These are phyloP conservation scores for Myxozyma monticola DNA, from an alignment of 805 yeast species.

Conservation along the genomic window DNA sequence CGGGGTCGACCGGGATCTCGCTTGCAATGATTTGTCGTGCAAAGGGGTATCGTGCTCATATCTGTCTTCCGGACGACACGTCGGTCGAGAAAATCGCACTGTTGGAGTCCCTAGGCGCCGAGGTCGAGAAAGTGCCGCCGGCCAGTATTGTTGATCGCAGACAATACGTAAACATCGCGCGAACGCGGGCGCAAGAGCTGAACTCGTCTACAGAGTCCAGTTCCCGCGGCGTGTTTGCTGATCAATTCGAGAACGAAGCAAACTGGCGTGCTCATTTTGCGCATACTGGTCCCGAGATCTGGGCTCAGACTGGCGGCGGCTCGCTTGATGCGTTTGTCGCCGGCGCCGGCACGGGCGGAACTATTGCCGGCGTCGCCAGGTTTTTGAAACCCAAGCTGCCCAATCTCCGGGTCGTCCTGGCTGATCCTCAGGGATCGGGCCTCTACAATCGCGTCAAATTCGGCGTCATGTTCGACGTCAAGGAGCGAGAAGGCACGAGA, in stretches of 20 bases:
- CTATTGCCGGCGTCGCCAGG: conserved; percentile 86
- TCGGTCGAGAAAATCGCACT: conserved; percentile 77
- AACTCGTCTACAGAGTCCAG: conserved; percentile 38
- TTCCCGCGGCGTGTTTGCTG: conserved; percentile 76
- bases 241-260: conserved; percentile 90
- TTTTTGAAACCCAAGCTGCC: conserved; percentile 59
- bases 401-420: conserved; percentile 57
- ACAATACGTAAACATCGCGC: conserved; percentile 89
- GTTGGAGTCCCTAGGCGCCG: conserved; percentile 74
- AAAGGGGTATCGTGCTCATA: conserved; percentile 84
- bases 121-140: conserved; percentile 81
- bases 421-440: conserved; percentile 97
- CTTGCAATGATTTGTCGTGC: conserved; percentile 88
- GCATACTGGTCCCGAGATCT: conserved; percentile 94
- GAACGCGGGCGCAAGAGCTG: conserved; percentile 58
- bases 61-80: conserved; percentile 94
- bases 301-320: conserved; percentile 64
- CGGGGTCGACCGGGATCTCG: conserved; percentile 96
- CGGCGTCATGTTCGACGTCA: conserved; percentile 91
- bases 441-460: conserved; percentile 76
- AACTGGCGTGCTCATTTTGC: conserved; percentile 84
- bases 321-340: conserved; percentile 73
- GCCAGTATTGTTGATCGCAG: conserved; percentile 92
- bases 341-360: conserved; percentile 97
- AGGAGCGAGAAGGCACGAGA: conserved; percentile 89